A percentile compares a stretch with the other conserved stretches of the same genome.
Evolutionary conservation across 106 monocot species (phyloP).

Genomic region (Phalaenopsis equestris): DNA sequence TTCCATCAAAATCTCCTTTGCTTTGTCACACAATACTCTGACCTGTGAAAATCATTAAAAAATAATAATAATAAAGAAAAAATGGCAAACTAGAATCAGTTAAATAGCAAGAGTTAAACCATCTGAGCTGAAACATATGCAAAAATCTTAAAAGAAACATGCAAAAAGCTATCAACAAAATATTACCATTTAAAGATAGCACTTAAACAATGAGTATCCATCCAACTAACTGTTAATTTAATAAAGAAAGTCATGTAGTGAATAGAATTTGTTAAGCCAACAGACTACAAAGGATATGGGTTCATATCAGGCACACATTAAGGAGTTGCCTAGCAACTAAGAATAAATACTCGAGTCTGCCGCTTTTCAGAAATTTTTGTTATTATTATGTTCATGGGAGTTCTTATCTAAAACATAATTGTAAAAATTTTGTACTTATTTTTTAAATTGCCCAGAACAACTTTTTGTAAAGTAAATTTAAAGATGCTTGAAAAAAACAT

Average conservation of each 20-base stretch:
- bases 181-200: neutral
- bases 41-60: constrained; percentile 41
- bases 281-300: neutral
- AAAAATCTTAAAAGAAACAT: neutral
- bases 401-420: neutral
- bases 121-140: neutral
- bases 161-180: neutral
- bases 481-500: neutral
- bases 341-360: neutral
- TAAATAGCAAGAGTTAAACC: neutral
- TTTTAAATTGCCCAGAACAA: neutral
- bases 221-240: neutral
- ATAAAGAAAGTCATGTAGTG: neutral
- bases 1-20: constrained; percentile 97
- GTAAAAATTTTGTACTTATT: neutral
- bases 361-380: neutral
- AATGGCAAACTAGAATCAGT: neutral
- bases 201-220: neutral
- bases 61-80: neutral
- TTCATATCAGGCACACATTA: neutral
- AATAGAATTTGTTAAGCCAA: neutral
- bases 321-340: neutral
- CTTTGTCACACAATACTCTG: constrained; percentile 80
- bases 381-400: neutral
- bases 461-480: neutral